phyloP scores from a whole-genome alignment of 2,329 filamentous ascomycete species.

The Trichoderma cornu-damae region DNA sequence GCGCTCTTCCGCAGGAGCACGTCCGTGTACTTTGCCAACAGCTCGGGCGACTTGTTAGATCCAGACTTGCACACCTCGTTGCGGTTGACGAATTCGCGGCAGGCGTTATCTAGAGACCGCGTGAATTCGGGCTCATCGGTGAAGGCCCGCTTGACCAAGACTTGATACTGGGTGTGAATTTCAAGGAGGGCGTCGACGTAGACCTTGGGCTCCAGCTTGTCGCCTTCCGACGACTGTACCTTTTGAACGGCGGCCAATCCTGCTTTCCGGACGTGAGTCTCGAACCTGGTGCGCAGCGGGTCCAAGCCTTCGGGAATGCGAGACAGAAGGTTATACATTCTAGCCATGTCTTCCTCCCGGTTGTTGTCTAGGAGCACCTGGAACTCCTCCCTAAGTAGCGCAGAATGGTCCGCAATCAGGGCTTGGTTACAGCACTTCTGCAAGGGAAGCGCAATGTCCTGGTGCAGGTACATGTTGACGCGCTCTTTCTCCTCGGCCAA shows the following conservation, averaged over 20 bases:
- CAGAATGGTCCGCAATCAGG: constrained; percentile 82
- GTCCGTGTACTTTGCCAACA: constrained; percentile 94
- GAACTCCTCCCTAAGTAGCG: constrained; percentile 88
- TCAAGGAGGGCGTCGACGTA: constrained; percentile 94
- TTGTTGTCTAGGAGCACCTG: constrained; percentile 90
- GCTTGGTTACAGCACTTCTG: constrained; percentile 86
- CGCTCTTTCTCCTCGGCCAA: constrained; percentile 91
- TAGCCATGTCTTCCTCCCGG: constrained; percentile 87
- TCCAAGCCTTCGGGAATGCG: constrained; percentile 89
- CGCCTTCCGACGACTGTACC: constrained; percentile 76
- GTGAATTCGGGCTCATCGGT: constrained; percentile 96
- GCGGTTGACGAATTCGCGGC: constrained; percentile 94
- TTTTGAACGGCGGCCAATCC: constrained; percentile 86
- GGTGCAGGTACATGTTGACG: constrained; percentile 84
- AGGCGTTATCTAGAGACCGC: constrained; percentile 90
- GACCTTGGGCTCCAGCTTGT: constrained; percentile 89
- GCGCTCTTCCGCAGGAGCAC: constrained; percentile 87
- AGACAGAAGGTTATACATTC: constrained; percentile 90
- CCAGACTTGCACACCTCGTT: constrained; percentile 94
- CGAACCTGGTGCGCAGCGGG: constrained; percentile 79
- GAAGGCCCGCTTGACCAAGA: constrained; percentile 86
- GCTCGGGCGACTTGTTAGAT: constrained; percentile 88
- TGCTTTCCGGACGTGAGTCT: constrained; percentile 86
- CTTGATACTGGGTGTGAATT: constrained; percentile 89
- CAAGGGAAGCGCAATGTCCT: constrained; percentile 77